These are phyloP conservation scores for Aspergillus fumigatiaffinis DNA, from an alignment of 2,329 filamentous ascomycete genomes.

Conservation along the genomic window DNA sequence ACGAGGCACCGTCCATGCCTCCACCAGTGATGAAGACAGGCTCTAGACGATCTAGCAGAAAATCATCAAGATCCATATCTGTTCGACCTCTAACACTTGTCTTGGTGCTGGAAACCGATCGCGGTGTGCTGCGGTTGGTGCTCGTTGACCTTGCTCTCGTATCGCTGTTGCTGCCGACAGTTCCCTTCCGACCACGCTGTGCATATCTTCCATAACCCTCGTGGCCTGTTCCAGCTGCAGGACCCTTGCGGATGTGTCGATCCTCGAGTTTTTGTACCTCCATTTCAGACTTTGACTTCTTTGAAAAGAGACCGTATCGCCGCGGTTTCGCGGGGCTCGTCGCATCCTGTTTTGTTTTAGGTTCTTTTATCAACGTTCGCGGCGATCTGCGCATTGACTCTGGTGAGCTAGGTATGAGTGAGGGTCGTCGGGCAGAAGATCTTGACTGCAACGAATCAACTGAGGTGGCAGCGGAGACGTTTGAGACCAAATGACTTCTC, in stretches of 20 bases:
- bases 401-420: slow-evolving; percentile 30
- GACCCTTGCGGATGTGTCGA: slow-evolving; percentile 66
- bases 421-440: slow-evolving; percentile 28
- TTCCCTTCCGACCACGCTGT: slow-evolving; percentile 42
- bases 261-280: slow-evolving; percentile 49
- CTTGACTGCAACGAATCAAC: slow-evolving; percentile 38
- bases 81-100: slow-evolving; percentile 39
- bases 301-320: slow-evolving; percentile 75
- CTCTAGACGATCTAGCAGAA: slow-evolving; percentile 44
- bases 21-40: slow-evolving; percentile 50
- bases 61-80: slow-evolving; percentile 46
- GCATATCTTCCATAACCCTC: slow-evolving; percentile 58
- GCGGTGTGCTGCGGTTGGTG: slow-evolving; percentile 32
- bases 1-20: slow-evolving; percentile 30
- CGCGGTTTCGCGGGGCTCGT: slow-evolving; percentile 42
- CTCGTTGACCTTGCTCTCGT: slow-evolving; percentile 41
- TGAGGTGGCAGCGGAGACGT: slow-evolving; percentile 32
- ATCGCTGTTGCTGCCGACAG: slow-evolving; percentile 37
- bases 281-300: slow-evolving; percentile 63
- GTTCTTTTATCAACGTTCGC: slow-evolving; percentile 36
- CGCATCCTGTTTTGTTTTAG: slow-evolving; percentile 25
- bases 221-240: slow-evolving; percentile 87
- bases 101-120: slow-evolving; percentile 36
- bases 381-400: slow-evolving; percentile 26
- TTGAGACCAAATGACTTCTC: slow-evolving; percentile 22